Conservation (phyloP, 352 stramenopile species). For the Phytopythium aichiense region DNA sequence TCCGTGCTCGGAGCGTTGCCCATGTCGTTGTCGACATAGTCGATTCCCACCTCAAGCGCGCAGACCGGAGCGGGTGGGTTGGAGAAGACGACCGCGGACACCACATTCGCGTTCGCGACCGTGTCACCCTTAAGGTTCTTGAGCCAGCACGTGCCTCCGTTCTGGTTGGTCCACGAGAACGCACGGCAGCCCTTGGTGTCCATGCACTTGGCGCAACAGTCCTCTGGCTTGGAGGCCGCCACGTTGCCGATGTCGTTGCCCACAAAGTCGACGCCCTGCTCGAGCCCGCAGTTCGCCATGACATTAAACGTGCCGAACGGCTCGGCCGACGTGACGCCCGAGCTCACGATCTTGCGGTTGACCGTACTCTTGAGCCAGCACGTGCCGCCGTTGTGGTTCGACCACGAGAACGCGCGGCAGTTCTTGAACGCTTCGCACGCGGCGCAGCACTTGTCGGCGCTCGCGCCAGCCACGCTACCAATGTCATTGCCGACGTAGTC, state of each 20-base stretch:
- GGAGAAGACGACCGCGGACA: conserved; percentile 8
- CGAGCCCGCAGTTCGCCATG: conserved; percentile 17
- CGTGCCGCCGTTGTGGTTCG: conserved; percentile 37
- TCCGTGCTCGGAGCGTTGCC: conserved; percentile 8
- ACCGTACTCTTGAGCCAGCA: conserved; percentile 42
- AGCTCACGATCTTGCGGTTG: conserved; percentile 18
- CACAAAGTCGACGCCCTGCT: conserved; percentile 17
- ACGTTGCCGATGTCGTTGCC: conserved; percentile 27
- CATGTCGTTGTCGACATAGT: conserved; percentile 19
- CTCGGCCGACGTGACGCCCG: not conserved
- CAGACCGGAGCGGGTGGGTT: conserved; percentile 13
- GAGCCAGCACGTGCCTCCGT: conserved; percentile 38
- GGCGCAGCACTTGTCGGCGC: conserved; percentile 10
- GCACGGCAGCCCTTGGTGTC: conserved; percentile 15
- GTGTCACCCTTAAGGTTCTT: conserved; percentile 25
- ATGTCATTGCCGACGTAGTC: conserved; percentile 27
- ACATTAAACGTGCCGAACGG: not conserved
- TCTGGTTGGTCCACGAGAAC: conserved; percentile 29
- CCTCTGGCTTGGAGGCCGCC: conserved; percentile 3
- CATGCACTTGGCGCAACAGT: conserved; percentile 29
- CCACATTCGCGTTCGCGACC: conserved; percentile 7
- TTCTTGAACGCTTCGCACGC: conserved; percentile 16
- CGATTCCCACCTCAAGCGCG: conserved; percentile 16
- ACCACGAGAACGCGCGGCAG: conserved; percentile 51
- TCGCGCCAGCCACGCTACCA: conserved; percentile 10